Conservation (phyloP, 495 filamentous ascomycete species). For the Neurospora sp. region DNA sequence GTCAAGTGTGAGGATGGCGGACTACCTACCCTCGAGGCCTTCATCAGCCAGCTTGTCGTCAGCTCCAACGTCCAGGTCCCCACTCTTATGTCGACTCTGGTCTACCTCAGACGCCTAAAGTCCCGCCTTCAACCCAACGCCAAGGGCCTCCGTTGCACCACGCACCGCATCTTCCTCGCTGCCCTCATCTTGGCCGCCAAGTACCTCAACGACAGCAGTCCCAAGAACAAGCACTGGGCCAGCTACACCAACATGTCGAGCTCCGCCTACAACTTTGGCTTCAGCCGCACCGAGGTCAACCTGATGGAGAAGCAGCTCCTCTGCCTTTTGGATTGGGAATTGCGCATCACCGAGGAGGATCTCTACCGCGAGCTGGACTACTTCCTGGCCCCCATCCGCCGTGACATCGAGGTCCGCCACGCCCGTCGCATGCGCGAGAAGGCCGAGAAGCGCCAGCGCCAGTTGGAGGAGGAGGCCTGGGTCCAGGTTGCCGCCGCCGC, state of each 20-base stretch:
- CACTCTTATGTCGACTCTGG: constrained; percentile 90
- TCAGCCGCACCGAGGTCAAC: constrained; percentile 90
- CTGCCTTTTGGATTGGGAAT: constrained; percentile 87
- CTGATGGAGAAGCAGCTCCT: constrained; percentile 97
- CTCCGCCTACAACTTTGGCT: constrained; percentile 73
- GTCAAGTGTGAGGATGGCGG: constrained; percentile 27
- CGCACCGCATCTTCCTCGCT: constrained; percentile 94
- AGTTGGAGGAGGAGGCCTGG: constrained; percentile 16
- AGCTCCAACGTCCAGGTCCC: constrained; percentile 94
- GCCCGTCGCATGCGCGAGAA: constrained; percentile 29
- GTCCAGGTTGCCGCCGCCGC: constrained; percentile 11
- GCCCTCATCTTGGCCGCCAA: constrained; percentile 88
- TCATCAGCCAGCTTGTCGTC: constrained; percentile 83
- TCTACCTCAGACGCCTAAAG: constrained; percentile 81
- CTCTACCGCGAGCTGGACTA: constrained; percentile 78
- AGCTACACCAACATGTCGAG: constrained; percentile 64
- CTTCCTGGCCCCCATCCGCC: constrained; percentile 77
- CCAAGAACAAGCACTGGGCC: constrained; percentile 99
- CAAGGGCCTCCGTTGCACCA: constrained; percentile 94
- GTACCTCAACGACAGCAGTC: constrained; percentile 95
- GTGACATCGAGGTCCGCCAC: constrained; percentile 28
- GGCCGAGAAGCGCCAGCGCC: constrained; percentile 31
- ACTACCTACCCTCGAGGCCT: constrained; percentile 73
- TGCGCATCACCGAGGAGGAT: constrained; percentile 72
- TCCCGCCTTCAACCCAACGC: constrained; percentile 81